A percentile compares a stretch with the other conserved stretches of the same genome.
These are phyloP conservation scores for Plicaturopsis crispa DNA, from an alignment of 768 basidiomycete species.

Conservation along the genomic window DNA sequence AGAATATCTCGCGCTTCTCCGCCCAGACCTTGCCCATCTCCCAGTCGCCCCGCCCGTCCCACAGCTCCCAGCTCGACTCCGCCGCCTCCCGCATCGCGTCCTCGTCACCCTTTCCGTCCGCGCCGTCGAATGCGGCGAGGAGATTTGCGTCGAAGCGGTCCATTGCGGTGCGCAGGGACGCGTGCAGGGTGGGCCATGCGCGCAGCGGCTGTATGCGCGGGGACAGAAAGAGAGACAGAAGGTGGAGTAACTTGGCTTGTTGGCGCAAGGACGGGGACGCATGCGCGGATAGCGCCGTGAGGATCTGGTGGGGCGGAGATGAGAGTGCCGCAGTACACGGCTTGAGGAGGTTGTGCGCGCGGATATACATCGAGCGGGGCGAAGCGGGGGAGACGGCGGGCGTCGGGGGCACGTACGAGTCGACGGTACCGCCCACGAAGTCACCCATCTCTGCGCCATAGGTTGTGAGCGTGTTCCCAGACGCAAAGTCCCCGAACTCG, in stretches of 20 bases:
- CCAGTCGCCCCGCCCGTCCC: constrained; percentile 55
- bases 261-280: constrained; percentile 37
- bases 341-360: constrained; percentile 57
- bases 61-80: constrained; percentile 80
- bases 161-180: constrained; percentile 67
- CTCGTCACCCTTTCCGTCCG: constrained; percentile 71
- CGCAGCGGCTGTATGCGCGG: constrained; percentile 62
- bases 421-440: constrained; percentile 34
- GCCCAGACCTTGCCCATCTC: constrained; percentile 95
- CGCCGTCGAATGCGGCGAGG: constrained; percentile 84
- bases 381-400: constrained; percentile 26
- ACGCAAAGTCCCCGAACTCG: constrained; percentile 85
- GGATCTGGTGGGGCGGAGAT: constrained; percentile 58
- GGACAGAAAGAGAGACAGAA: constrained; percentile 73
- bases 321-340: constrained; percentile 51
- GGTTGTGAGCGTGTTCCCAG: constrained; percentile 27
- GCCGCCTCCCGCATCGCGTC: constrained; percentile 74
- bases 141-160: constrained; percentile 86
- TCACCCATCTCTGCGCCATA: constrained; percentile 39
- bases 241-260: constrained; percentile 62
- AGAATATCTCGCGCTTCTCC: constrained; percentile 92
- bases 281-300: constrained; percentile 45
- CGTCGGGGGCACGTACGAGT: constrained; percentile 12
- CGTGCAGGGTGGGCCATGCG: constrained; percentile 52
- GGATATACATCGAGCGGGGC: constrained; percentile 53